Conservation (phyloP, 2,329 filamentous ascomycete genomes). For the Phyllosticta capitalensis region DNA sequence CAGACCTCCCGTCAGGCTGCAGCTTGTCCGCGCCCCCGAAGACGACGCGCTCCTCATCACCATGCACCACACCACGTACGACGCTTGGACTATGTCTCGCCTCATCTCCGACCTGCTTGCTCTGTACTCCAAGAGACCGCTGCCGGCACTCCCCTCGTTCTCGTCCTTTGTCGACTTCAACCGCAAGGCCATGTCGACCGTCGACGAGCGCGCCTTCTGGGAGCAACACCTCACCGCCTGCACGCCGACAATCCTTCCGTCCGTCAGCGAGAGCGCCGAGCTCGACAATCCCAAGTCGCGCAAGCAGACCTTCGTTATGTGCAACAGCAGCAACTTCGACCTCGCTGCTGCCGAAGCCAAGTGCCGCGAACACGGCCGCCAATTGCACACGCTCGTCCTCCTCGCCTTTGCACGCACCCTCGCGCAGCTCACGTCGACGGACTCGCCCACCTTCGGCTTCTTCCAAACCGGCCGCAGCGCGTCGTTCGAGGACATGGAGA, state of each 20-base stretch:
- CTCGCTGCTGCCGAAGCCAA: conserved; percentile 16
- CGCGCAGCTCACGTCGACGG: conserved; percentile 14
- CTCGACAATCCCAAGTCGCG: background rate
- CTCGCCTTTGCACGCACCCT: conserved; percentile 21
- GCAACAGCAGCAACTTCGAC: conserved; percentile 17
- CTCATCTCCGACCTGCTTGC: conserved; percentile 22
- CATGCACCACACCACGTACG: conserved; percentile 29
- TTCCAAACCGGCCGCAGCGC: conserved; percentile 26
- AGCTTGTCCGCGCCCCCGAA: conserved; percentile 18
- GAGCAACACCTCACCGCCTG: background rate
- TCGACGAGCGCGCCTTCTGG: conserved; percentile 6
- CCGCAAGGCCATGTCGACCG: conserved; percentile 7
- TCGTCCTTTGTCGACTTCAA: conserved; percentile 17
- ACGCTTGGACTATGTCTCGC: conserved; percentile 28
- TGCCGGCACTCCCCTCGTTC: background rate
- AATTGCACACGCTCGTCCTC: conserved; percentile 22
- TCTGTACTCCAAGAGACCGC: conserved; percentile 17
- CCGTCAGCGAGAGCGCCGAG: background rate
- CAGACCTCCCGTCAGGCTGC: conserved; percentile 23
- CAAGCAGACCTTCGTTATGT: conserved; percentile 16
- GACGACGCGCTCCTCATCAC: conserved; percentile 23
- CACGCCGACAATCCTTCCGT: background rate
- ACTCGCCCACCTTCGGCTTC: conserved; percentile 21
- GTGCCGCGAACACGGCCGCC: conserved; percentile 15
- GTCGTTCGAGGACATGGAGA: conserved; percentile 19